These are phyloP conservation scores for Filosporella fistucella DNA, from an alignment of 495 filamentous ascomycete genomes.

Conservation along the genomic window DNA sequence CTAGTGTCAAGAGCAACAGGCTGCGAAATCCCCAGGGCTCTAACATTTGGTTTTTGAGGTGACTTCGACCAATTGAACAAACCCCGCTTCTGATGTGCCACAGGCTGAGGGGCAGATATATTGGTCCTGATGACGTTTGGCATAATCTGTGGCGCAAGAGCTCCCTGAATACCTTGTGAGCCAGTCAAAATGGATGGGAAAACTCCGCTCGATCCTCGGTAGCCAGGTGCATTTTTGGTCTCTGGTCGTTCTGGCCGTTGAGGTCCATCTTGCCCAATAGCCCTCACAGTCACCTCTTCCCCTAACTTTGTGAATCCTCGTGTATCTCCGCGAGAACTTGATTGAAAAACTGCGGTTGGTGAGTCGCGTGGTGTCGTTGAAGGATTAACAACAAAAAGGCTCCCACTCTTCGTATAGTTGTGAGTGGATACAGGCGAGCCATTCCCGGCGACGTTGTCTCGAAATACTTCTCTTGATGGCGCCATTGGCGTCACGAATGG, in stretches of 20 bases:
- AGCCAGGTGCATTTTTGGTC: constrained; percentile 9
- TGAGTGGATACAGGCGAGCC: constrained; percentile 15
- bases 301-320: constrained; percentile 18
- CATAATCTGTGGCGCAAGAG: constrained; percentile 12
- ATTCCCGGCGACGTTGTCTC: constrained; percentile 4
- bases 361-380: constrained; percentile 18
- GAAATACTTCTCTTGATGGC: constrained; percentile 14
- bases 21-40: constrained; percentile 42
- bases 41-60: constrained; percentile 23
- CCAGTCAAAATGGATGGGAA: constrained; percentile 13
- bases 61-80: constrained; percentile 28
- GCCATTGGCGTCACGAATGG: constrained; percentile 18
- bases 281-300: constrained; percentile 6
- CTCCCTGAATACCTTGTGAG: constrained; percentile 4
- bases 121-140: not conserved
- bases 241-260: constrained; percentile 5
- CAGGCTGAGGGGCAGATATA: not conserved
- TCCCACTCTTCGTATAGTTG: constrained; percentile 15
- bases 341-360: constrained; percentile 10
- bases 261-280: not conserved
- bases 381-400: constrained; percentile 19
- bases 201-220: constrained; percentile 21
- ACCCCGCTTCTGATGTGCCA: constrained; percentile 27
- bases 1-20: constrained; percentile 38
- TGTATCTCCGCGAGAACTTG: constrained; percentile 10